phyloP scores from a whole-genome alignment of 2,329 filamentous ascomycete species.

The Fonsecaea monophora region DNA sequence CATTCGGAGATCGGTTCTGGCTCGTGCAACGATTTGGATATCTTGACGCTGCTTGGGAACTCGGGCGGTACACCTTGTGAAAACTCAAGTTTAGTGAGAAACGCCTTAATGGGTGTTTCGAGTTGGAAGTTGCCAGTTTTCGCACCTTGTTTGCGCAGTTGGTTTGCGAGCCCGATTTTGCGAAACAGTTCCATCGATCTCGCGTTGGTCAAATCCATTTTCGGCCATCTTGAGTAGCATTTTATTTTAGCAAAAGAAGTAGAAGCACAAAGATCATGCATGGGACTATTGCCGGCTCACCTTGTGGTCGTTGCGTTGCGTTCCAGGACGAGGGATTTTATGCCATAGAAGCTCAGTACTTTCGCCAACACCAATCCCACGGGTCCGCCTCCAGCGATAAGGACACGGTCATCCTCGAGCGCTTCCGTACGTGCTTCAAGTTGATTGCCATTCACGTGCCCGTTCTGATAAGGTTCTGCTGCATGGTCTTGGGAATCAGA shows the following conservation, averaged over 20 bases:
- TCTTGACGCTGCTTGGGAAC: not conserved
- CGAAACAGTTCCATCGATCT: slow-evolving; percentile 48
- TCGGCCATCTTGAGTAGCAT: slow-evolving; percentile 43
- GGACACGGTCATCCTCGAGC: slow-evolving; percentile 39
- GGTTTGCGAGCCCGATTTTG: slow-evolving; percentile 30
- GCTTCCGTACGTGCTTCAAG: no score
- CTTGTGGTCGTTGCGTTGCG: slow-evolving; percentile 41
- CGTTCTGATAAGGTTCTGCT: no score
- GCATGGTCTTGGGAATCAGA: no score
- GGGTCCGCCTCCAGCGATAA: slow-evolving; percentile 57
- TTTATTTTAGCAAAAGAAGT: no score
- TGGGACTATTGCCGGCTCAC: no score
- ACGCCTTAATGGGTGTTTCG: not conserved
- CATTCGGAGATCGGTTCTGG: slow-evolving; percentile 13
- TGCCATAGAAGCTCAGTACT: slow-evolving; percentile 25
- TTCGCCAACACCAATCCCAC: slow-evolving; percentile 52
- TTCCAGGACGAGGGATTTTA: slow-evolving; percentile 42
- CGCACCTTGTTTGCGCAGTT: slow-evolving; percentile 19
- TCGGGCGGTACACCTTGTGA: slow-evolving; percentile 5
- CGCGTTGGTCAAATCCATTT: slow-evolving; percentile 50
- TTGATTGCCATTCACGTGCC: no score
- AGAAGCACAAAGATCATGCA: no score
- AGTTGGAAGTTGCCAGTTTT: not conserved
- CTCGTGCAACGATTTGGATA: not conserved
- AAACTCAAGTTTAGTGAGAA: not conserved